Conservation (phyloP, 2,329 filamentous ascomycete genomes). For the Trichoderma cornu-damae region DNA sequence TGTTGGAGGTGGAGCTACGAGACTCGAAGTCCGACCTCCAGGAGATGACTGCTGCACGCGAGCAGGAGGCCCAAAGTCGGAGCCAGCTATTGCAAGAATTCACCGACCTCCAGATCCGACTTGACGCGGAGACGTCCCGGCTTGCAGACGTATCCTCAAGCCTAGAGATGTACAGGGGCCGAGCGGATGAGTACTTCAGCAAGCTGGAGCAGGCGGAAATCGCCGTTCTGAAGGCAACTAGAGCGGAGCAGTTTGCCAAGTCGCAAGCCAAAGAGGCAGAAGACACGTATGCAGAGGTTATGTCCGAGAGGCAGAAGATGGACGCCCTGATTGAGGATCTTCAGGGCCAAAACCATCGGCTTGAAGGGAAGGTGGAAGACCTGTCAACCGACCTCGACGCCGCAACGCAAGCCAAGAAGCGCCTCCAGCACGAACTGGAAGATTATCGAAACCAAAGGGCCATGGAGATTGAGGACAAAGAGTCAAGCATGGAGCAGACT, state of each 20-base stretch:
- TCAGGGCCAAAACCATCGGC: constrained; percentile 80
- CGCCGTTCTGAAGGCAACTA: constrained; percentile 81
- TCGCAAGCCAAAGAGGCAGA: constrained; percentile 85
- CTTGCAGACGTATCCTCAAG: constrained; percentile 78
- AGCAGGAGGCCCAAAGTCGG: constrained; percentile 83
- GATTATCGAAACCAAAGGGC: constrained; percentile 93
- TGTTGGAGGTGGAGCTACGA: constrained; percentile 78
- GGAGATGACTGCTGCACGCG: constrained; percentile 70
- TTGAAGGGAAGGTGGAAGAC: constrained; percentile 89
- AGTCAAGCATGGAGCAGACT: constrained; percentile 92
- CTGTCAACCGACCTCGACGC: constrained; percentile 82
- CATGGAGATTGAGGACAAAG: constrained; percentile 95
- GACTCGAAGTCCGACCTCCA: constrained; percentile 78
- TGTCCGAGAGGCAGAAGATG: constrained; percentile 88
- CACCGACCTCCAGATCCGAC: constrained; percentile 84
- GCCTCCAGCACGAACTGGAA: constrained; percentile 93
- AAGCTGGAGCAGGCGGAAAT: constrained; percentile 97
- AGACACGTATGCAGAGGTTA: constrained; percentile 81
- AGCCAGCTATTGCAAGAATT: constrained; percentile 88
- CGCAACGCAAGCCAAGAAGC: constrained; percentile 82
- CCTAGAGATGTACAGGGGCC: constrained; percentile 81
- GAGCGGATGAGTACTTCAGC: constrained; percentile 93
- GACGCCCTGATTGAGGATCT: constrained; percentile 83
- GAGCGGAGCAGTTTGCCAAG: constrained; percentile 92
- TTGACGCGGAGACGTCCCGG: constrained; percentile 84